Base-by-base conservation (phyloP, 2,329 filamentous ascomycete species). In the Graphium sp. region DNA sequence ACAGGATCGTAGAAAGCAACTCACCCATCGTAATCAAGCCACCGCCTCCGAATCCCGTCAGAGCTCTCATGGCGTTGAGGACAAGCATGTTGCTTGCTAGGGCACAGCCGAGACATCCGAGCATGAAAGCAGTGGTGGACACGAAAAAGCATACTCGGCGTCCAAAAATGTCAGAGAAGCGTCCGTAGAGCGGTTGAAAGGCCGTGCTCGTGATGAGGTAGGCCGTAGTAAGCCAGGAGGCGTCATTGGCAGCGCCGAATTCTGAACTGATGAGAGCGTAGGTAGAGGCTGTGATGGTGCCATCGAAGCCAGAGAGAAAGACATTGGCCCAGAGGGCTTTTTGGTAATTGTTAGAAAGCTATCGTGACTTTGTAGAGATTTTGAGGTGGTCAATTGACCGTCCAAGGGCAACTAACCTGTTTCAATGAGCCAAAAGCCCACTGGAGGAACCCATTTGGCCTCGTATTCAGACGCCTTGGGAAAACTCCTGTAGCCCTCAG, bases 231-330 rank as follows among this genome's bases (percentile, higher is more conserved):
- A 82, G 53, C 77, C 77, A 83, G 0, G 75, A 80, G 2, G 77
- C 75, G 8, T 70, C 68, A 41, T 82, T 80, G 8, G 74, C 73
- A 4, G 75, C 66, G 36, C 69, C 58, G 42, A 82, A 82, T 38
- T 79, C 66, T n/a, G 74, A 80, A 25, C 73, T 76, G 37, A 82
- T 80, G 30, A 78, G 68, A 3, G 74, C 73, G 43, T 83, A 78
- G 2, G 71, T 78, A 2, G 76, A 71, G 0, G 75, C 76, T 44
- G 77, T 83, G 32, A 83, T 61, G 1, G 77, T 83, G 4, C 71
- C 66, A 44, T 83, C 77, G 38, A 82, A 81, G 3, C 67, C 69
- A 16, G 64, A 65, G 7, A 76, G 56, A 33, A 76, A 75, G 6
- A 75, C 68, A 35, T 74, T 75, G 24, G 62, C 58, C 53, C 74